A percentile compares a stretch with the other conserved stretches of the same genome.
Evolutionary conservation across 352 stramenopile genomes (phyloP).

Genomic region (Pythium phragmiticola): DNA sequence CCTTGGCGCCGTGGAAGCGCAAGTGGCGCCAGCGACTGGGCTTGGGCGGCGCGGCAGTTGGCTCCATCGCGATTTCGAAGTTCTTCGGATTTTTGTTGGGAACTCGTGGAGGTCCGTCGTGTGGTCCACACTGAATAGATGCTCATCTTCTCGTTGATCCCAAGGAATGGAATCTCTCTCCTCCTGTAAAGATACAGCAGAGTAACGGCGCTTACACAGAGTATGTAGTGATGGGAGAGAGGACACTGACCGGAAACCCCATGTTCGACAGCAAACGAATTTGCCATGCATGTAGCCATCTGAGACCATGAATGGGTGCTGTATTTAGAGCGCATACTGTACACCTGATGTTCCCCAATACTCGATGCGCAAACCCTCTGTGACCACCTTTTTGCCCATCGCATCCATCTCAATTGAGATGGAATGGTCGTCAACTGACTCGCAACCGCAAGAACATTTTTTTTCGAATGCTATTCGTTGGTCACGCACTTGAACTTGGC

Average conservation of each 20-base stretch:
- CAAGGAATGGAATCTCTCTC: background rate
- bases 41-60: background rate
- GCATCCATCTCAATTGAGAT: too few relatives aligned
- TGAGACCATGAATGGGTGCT: background rate
- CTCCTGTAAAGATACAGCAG: background rate
- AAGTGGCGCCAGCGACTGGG: conserved; percentile 25
- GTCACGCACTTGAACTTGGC: background rate
- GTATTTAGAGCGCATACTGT: conserved; percentile 6
- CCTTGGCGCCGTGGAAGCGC: conserved; percentile 20
- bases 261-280: too few relatives aligned
- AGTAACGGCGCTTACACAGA: background rate
- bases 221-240: too few relatives aligned
- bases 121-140: conserved; percentile 18
- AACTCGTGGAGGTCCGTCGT: conserved; percentile 1
- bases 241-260: too few relatives aligned
- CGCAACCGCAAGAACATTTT: background rate
- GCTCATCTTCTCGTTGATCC: background rate
- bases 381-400: background rate
- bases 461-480: background rate
- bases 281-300: conserved; percentile 10
- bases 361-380: conserved; percentile 2
- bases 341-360: background rate
- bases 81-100: background rate
- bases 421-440: too few relatives aligned
- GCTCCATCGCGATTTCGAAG: background rate